Evolutionary conservation across 306 rosid species (phyloP).

Genomic region (Astragalus membranaceus): DNA sequence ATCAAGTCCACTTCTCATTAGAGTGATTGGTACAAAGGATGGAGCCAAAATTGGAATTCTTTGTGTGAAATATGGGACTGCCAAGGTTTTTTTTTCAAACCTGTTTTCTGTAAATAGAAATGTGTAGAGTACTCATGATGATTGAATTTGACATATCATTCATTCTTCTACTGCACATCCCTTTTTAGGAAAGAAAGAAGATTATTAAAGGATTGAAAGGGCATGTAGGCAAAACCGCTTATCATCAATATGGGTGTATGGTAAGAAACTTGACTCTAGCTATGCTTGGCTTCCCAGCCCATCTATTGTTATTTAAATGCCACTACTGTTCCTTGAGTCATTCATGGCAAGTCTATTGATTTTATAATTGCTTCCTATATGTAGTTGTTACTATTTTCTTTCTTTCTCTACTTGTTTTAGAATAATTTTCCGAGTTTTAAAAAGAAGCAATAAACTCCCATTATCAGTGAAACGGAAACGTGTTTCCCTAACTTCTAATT

Average conservation of each 20-base stretch:
- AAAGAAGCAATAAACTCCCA: too few relatives aligned
- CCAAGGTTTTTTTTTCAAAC: constrained; percentile 55
- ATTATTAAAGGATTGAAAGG: constrained; percentile 90
- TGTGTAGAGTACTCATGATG: constrained; percentile 5
- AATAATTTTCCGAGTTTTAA: too few relatives aligned
- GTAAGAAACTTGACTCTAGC: constrained; percentile 37
- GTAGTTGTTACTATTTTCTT: too few relatives aligned
- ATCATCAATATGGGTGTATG: constrained; percentile 73
- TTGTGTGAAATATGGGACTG: constrained; percentile 84
- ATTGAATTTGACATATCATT: constrained; percentile 13
- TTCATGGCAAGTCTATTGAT: neutral
- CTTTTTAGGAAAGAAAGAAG: constrained; percentile 86
- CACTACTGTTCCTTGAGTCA: neutral
- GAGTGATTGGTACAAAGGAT: constrained; percentile 80
- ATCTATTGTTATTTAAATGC: constrained; percentile 4
- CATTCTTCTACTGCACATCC: constrained; percentile 14
- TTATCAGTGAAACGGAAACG: neutral
- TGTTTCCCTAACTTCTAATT: neutral
- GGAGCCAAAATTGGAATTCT: constrained; percentile 81
- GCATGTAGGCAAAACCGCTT: constrained; percentile 55
- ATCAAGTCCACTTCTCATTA: constrained; percentile 69
- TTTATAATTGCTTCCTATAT: too few relatives aligned
- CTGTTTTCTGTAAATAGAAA: neutral
- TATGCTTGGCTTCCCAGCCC: constrained; percentile 10
- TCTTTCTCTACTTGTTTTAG: too few relatives aligned